Conservation (phyloP, 2,329 filamentous ascomycete species). For the Leptographium flavum region DNA sequence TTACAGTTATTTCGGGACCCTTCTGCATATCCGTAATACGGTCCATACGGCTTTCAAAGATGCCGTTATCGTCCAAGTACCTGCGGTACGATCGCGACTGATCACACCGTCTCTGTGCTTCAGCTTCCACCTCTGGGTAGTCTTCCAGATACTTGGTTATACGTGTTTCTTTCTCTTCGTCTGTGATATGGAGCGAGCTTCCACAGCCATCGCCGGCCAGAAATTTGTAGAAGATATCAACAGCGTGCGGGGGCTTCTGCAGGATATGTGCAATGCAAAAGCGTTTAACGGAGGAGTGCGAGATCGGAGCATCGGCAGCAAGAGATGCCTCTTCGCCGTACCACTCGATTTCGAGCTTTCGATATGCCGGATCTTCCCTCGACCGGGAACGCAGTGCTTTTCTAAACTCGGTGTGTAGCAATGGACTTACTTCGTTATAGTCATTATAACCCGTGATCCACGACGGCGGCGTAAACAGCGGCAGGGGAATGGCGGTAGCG, state of each 20-base stretch:
- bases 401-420: conserved; percentile 1
- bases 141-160: background rate
- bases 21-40: background rate
- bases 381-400: background rate
- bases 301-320: background rate
- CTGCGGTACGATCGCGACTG: background rate
- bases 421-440: background rate
- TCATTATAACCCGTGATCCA: conserved; percentile 9
- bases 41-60: conserved; percentile 1
- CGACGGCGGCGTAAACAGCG: conserved; percentile 8
- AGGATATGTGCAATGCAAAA: conserved; percentile 1
- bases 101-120: background rate
- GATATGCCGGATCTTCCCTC: background rate
- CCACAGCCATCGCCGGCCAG: background rate
- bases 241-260: background rate
- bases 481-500: conserved; percentile 5
- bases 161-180: background rate
- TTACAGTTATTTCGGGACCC: background rate
- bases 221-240: background rate
- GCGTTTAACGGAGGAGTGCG: background rate
- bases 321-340: conserved; percentile 1
- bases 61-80: conserved; percentile 1
- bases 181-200: background rate
- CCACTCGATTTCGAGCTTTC: conserved; percentile 1
- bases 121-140: background rate